Base-by-base conservation (phyloP, 2,329 filamentous ascomycete genomes). In the Ceratocystiopsis sp. region DNA sequence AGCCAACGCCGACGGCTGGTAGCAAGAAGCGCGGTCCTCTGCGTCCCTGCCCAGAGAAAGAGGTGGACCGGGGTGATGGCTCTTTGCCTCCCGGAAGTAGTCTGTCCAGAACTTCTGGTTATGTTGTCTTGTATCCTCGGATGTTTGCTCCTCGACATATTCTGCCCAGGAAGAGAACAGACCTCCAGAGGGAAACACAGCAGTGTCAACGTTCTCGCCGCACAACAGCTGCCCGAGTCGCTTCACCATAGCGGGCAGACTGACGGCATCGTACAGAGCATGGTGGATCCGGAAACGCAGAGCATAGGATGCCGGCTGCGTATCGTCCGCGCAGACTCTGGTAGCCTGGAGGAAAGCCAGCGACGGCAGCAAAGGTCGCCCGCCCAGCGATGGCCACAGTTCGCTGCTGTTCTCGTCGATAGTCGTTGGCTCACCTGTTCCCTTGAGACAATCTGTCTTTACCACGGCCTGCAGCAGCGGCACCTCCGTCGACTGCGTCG, bases 261-360 rank as follows among this genome's bases (percentile, higher is more conserved):
- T 91, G 46, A 93, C 68, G 7, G 79, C 86, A 56, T 95, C 89
- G 54, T 95, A 96, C 0, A 95, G 65, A 0, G 83, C 82, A 56
- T 96, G 87, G 49, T 94, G 86, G 5, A 95, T 78, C 21, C 66
- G 66, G 6, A 85, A 76, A 21, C 2, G 29, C 38, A 3, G 34
- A 6, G 9, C n/a, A n/a, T 1, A 14, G 14, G 2, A 41, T 36
- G 1, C 17, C 33, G 12, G n/a, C n/a, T 29, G 25, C 25, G 25
- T 8, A 29, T 10, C 9, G 9, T 29, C 25, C 25, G 25, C 10
- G 25, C 25, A 11, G 25, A 2, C 12, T 3, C 29, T 42, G 3
- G n/a, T 17, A 4, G 34, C 45, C 4, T 41, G 45, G 2, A 51
- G 29, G 7, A 41, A 32, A 3, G 37, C 49, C 25, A 50, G 38